Base-by-base conservation (phyloP, 2,329 filamentous ascomycete species). In the Botrytis paeoniae region DNA sequence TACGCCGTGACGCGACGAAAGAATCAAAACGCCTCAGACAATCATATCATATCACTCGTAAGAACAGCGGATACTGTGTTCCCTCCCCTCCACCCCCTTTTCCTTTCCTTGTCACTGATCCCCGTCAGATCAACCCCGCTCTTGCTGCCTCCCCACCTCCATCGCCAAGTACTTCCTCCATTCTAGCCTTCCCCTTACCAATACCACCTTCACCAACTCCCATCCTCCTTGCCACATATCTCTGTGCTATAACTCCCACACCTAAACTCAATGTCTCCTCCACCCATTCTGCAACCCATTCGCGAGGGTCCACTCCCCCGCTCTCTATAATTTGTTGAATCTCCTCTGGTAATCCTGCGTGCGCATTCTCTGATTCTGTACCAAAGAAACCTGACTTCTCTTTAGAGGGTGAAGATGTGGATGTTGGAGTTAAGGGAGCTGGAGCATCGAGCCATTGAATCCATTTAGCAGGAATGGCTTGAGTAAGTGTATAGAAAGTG, bases 241-340 rank as follows among this genome's bases (percentile, higher is more conserved):
- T 87, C 86, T 99, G 96, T 3, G 96, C 96, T 5, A 98, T 91
- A 12, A 97, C 85, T 29, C 96, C 95, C 0, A 97, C 89, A 5
- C 90, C 89, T 66, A 98, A 85, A 59, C 86, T 89, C 45, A 99
- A 86, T 0, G 91, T 85, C 84, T 98, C 95, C 84, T 98, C 95
- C 64, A 99, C 88, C 96, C 96, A 99, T 82, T 98, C 96, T 4
- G 95, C 92, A 54, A 97, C 93, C 96, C 96, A 99, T 82, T 99
- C 96, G 73, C 96, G 88, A 0, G 96, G 96, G 80, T 99, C 96
- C 3, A 98, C 93, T 64, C 88, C 89, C 14, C 89, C 89, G 62
- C 84, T 84, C 79, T 90, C 89, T 59, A 99, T 89, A 75, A 98
- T 97, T 77, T 95, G 93, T 35, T 89, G 87, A 78, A 99, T 98